These are phyloP conservation scores for Domatiomyces catenatus DNA, from an alignment of 2,329 filamentous ascomycete species.

Conservation along the genomic window DNA sequence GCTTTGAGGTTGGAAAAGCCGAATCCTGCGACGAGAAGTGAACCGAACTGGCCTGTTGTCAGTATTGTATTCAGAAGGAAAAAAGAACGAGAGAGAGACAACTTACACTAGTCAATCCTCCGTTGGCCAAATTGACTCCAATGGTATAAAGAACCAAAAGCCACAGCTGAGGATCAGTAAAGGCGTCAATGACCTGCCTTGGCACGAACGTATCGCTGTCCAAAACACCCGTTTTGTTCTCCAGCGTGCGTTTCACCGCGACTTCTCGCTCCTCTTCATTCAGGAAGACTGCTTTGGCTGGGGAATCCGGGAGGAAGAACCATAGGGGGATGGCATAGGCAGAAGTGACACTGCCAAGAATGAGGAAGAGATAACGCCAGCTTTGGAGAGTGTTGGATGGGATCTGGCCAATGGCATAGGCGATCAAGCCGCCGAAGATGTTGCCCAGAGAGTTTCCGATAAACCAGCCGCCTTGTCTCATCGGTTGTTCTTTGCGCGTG, in stretches of 20 bases:
- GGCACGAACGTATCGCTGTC: conserved; percentile 34
- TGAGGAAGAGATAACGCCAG: conserved; percentile 40
- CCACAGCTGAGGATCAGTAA: conserved; percentile 43
- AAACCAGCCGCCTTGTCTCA: conserved; percentile 23
- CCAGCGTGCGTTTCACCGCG: conserved; percentile 36
- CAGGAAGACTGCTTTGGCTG: conserved; percentile 31
- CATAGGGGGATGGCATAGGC: conserved; percentile 15
- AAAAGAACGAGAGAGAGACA: conserved; percentile 12
- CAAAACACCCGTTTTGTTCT: conserved; percentile 38
- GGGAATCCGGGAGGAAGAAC: conserved; percentile 36
- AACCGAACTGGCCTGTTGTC: conserved; percentile 14
- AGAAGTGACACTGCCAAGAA: conserved; percentile 21
- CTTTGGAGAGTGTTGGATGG: conserved; percentile 23
- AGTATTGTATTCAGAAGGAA: conserved; percentile 9
- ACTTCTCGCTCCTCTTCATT: conserved; percentile 29
- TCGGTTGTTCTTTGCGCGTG: conserved; percentile 21
- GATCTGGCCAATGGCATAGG: conserved; percentile 28
- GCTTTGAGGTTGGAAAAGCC: conserved; percentile 23
- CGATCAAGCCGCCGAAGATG: conserved; percentile 30
- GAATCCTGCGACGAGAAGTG: conserved; percentile 26
- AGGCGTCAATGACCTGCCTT: conserved; percentile 33
- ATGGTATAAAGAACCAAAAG: conserved; percentile 39
- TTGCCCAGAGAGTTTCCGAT: conserved; percentile 22
- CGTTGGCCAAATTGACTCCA: conserved; percentile 41
- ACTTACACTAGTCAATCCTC: conserved; percentile 37